Evolutionary conservation across 768 basidiomycete species (phyloP).

Genomic region (Mycena maculata): DNA sequence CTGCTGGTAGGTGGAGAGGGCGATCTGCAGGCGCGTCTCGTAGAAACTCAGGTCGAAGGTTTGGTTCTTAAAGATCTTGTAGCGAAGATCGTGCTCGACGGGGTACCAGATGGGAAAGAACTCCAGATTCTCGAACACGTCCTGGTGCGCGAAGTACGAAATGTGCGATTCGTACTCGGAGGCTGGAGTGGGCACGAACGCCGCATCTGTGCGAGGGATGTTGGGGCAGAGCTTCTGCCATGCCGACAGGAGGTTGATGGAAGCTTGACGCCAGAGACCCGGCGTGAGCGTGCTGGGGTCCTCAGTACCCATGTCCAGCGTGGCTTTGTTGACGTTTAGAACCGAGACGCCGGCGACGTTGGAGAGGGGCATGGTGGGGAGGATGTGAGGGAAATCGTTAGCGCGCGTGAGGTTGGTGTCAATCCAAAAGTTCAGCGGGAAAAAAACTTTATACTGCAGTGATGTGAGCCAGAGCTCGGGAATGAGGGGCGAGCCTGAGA

Average conservation of each 20-base stretch:
- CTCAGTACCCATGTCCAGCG: neutral
- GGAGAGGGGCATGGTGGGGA: neutral
- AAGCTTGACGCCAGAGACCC: neutral
- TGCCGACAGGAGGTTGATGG: neutral
- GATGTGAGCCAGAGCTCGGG: neutral
- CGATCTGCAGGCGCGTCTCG: neutral
- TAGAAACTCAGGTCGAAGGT: neutral
- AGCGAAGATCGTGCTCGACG: neutral
- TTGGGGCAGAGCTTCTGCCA: neutral
- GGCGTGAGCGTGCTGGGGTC: neutral
- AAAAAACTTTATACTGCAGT: neutral
- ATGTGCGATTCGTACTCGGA: no score
- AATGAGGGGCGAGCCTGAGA: neutral
- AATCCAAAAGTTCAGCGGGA: constrained; percentile 7
- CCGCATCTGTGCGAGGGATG: no score
- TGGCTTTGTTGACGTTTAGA: neutral
- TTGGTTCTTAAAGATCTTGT: neutral
- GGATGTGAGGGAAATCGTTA: neutral
- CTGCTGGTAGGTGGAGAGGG: neutral
- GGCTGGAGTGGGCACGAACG: no score
- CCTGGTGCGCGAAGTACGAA: no score
- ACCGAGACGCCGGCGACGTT: neutral
- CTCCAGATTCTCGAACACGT: constrained; percentile 1
- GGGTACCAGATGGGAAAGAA: constrained; percentile 9
- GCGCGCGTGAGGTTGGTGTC: neutral